A percentile compares a stretch with the other conserved stretches of the same genome.
phyloP scores from a whole-genome alignment of 1,139 yeast species.

The Suhomyces choctaworum region DNA sequence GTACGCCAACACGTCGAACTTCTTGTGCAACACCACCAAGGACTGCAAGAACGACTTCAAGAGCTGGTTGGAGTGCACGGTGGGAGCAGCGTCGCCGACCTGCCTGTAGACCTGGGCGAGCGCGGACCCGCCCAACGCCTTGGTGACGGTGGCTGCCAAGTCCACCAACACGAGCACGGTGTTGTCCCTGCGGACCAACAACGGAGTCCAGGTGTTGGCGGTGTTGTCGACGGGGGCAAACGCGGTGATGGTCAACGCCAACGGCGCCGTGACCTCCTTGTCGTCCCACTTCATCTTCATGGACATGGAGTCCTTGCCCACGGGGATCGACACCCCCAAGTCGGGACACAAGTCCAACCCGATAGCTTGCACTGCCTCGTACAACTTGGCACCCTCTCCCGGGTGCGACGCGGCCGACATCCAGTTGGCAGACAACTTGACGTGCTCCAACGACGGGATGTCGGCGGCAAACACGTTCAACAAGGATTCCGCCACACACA shows the following conservation, averaged over 20 bases:
- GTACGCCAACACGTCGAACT: conserved; percentile 74
- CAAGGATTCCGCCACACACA: conserved; percentile 94
- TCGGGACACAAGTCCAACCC: conserved; percentile 94
- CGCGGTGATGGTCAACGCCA: conserved; percentile 89
- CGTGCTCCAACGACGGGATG: conserved; percentile 68
- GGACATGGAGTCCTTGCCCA: conserved; percentile 98
- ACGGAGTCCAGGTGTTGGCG: conserved; percentile 94
- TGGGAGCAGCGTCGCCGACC: conserved; percentile 82
- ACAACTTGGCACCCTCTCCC: conserved; percentile 94
- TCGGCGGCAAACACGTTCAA: conserved; percentile 90
- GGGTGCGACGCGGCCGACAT: conserved; percentile 96
- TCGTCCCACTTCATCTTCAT: conserved; percentile 99
- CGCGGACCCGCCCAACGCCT: conserved; percentile 89
- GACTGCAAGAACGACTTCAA: conserved; percentile 73
- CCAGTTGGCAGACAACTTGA: conserved; percentile 97
- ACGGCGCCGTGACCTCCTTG: conserved; percentile 91
- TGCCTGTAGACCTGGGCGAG: conserved; percentile 90
- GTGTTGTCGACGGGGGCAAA: conserved; percentile 87
- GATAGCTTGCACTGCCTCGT: conserved; percentile 96
- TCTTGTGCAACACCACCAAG: conserved; percentile 67
- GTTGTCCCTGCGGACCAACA: conserved; percentile 52
- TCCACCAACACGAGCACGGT: conserved; percentile 79
- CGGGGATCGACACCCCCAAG: conserved; percentile 90
- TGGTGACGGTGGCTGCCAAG: conserved; percentile 59
- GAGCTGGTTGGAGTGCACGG: conserved; percentile 65